Base-by-base conservation (phyloP, 768 basidiomycete species). In the Termitomyces sp. region DNA sequence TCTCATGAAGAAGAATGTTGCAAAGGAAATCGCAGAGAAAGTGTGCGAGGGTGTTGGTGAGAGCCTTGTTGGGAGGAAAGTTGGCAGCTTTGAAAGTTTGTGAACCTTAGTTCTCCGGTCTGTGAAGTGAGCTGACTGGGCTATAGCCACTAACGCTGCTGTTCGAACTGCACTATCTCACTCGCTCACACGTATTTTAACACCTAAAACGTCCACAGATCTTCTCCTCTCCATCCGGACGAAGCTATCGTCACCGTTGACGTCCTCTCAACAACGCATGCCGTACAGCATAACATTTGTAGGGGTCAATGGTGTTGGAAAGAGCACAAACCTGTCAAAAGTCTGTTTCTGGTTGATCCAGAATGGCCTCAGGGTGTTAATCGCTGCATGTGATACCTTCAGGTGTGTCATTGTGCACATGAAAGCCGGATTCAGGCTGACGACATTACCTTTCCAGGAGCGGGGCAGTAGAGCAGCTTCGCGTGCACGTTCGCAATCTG, bases 261-360 rank as follows among this genome's bases (percentile, higher is more conserved):
- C 89, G 3, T 87, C 91, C 10, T 83, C 83, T 31, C 87, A 89
- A 65, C 87, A 88, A 65, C 83, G 90, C 10, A 77, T 85, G 64
- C 96, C 96, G 0, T 98, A 98, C 72, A 86, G 86, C 65, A 90
- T 99, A 65, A 88, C 94, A 0, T 99, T 99, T 69, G 95, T 98
- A 41, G 97, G 97, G 14, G 97, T 99, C 37, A 99, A 99, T 67
- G 97, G 97, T 25, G 97, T 99, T 25, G 97, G 97, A 32, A 99
- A 99, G 77, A 96, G 93, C 64, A 98, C 97, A 6, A 99, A 98
- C 72, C 75, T 99, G 41, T 92, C 90, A 42, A 99, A 99, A 77
- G 96, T 99, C 49, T 95, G 94, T 73, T 99, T 98, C 75, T 99
- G 97, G 97, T 78, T 99, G 38, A 87, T 99, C 53, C 97, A 99